Conservation (phyloP, 495 filamentous ascomycete genomes). For the Penicillium paradoxum region DNA sequence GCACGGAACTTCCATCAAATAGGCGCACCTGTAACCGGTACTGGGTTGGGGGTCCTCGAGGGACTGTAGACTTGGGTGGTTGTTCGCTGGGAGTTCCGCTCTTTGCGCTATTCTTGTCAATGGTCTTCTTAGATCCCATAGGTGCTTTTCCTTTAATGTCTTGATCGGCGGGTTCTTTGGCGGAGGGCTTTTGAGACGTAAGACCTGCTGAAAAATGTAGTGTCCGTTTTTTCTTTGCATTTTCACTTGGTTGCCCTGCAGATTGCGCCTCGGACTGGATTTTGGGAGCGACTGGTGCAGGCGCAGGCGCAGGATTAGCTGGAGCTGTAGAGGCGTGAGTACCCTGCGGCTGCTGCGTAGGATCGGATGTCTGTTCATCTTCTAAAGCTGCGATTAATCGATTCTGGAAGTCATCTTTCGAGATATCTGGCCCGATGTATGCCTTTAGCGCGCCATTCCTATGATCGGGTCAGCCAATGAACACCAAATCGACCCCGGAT, state of each 20-base stretch:
- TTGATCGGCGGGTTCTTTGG: background rate
- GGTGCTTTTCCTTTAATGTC: constrained; percentile 7
- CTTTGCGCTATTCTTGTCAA: constrained; percentile 13
- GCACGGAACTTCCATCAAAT: constrained; percentile 76
- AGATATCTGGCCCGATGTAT: constrained; percentile 55
- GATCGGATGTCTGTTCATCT: constrained; percentile 1
- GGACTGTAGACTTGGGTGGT: constrained; percentile 9
- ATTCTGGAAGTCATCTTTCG: constrained; percentile 52
- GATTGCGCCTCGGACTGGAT: background rate
- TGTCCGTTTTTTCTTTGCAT: background rate
- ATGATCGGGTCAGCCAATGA: constrained; percentile 1
- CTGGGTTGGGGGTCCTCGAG: constrained; percentile 29
- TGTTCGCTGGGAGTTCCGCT: constrained; percentile 4
- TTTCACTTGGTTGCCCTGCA: background rate
- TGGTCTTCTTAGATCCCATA: constrained; percentile 7
- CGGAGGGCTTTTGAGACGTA: background rate
- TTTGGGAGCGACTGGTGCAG: background rate
- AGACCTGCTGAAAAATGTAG: background rate
- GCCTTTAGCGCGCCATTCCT: constrained; percentile 60
- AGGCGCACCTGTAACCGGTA: constrained; percentile 74
- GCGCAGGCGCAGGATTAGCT: constrained; percentile 6
- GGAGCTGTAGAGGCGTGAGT: constrained; percentile 12
- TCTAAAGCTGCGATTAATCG: constrained; percentile 43
- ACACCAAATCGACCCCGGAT: background rate
- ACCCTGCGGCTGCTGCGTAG: constrained; percentile 4